Conservation (phyloP, 2,329 filamentous ascomycete genomes). For the Fusarium sp. region DNA sequence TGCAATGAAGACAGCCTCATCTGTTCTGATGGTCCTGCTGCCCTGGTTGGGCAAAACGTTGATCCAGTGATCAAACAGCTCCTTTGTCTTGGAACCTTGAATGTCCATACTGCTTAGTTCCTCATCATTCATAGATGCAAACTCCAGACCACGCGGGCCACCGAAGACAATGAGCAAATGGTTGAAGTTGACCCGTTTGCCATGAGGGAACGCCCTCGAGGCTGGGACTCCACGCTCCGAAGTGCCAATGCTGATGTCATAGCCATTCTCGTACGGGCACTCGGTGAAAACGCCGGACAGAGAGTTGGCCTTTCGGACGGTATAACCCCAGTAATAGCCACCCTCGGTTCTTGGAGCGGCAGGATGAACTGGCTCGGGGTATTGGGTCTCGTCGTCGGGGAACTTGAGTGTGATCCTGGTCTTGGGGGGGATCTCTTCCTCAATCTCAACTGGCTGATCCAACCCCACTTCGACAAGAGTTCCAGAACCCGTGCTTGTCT, state of each 20-base stretch:
- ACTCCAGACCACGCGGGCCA: constrained; percentile 83
- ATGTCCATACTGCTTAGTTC: constrained; percentile 71
- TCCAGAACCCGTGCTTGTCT: constrained; percentile 56
- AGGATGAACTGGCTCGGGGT: constrained; percentile 73
- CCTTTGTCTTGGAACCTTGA: constrained; percentile 70
- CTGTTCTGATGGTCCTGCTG: constrained; percentile 84
- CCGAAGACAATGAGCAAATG: constrained; percentile 86
- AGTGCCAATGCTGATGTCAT: constrained; percentile 86
- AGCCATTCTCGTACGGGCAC: constrained; percentile 79
- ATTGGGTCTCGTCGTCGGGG: constrained; percentile 58
- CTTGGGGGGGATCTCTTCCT: constrained; percentile 72
- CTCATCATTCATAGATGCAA: constrained; percentile 73
- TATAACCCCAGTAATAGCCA: constrained; percentile 91
- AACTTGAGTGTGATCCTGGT: constrained; percentile 82
- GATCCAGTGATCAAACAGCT: constrained; percentile 87
- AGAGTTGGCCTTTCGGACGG: constrained; percentile 72
- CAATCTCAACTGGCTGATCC: constrained; percentile 66
- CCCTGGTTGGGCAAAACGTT: constrained; percentile 85
- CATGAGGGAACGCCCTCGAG: constrained; percentile 58
- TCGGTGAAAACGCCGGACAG: constrained; percentile 84
- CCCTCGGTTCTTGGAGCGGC: constrained; percentile 76
- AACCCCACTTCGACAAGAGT: constrained; percentile 71
- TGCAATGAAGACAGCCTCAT: constrained; percentile 85
- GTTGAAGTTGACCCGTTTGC: constrained; percentile 64
- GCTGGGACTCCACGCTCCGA: constrained; percentile 77